A percentile compares a stretch with the other conserved stretches of the same genome.
These are phyloP conservation scores for Populus alba DNA, from an alignment of 345 rosid genomes.

Conservation along the genomic window DNA sequence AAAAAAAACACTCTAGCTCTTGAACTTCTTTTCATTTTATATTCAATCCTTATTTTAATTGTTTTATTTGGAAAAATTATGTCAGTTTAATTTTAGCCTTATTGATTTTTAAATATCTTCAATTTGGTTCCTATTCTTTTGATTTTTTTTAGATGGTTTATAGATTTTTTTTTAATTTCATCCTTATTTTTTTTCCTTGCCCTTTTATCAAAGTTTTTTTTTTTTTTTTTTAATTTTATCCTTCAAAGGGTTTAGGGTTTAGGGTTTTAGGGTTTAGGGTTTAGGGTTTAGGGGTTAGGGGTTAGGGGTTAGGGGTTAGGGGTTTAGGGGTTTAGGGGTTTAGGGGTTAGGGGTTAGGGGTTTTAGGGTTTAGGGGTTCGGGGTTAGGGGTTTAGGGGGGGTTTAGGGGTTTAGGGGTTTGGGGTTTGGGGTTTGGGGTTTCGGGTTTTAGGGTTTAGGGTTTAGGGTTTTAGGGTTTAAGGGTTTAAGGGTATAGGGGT, in stretches of 20 bases:
- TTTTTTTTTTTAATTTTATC: background rate
- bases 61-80: no score
- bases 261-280: no score
- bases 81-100: no score
- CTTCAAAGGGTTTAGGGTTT: no score
- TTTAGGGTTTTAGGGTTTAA: slow-evolving; percentile 16
- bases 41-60: no score
- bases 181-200: no score
- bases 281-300: slow-evolving; percentile 11
- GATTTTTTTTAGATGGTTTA: no score
- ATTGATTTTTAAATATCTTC: no score
- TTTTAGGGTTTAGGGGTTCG: slow-evolving; percentile 16
- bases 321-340: slow-evolving; percentile 8
- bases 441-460: slow-evolving; percentile 15
- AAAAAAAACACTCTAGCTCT: no score
- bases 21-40: no score
- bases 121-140: no score
- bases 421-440: slow-evolving; percentile 20
- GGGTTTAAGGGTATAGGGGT: slow-evolving; percentile 23
- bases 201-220: background rate
- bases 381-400: slow-evolving; percentile 18
- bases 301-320: slow-evolving; percentile 15
- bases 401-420: slow-evolving; percentile 14
- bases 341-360: slow-evolving; percentile 1
- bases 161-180: background rate